Evolutionary conservation across 805 yeast species (phyloP).

Genomic region (Yarrowia osloensis): DNA sequence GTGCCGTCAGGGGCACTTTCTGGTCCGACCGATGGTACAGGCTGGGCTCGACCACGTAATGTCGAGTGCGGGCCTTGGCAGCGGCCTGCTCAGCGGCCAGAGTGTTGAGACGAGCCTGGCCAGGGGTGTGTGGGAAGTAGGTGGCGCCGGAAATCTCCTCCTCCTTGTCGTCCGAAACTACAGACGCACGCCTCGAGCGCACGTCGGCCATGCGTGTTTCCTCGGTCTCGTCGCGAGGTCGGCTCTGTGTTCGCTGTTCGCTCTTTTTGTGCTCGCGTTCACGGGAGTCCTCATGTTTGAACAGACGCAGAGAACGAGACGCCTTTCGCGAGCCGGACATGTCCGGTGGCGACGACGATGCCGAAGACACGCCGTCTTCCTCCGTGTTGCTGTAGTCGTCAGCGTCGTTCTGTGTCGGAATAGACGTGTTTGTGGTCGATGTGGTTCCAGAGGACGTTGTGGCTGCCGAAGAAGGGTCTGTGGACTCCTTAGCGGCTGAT

Average conservation of each 20-base stretch:
- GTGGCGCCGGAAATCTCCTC: conserved; percentile 41
- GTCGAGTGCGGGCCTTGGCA: conserved; percentile 32
- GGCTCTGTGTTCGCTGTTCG: conserved; percentile 8
- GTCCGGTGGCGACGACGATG: conserved; percentile 14
- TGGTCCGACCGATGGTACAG: background rate
- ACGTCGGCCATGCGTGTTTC: background rate
- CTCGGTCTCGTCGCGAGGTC: background rate
- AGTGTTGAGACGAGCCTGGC: conserved; percentile 21
- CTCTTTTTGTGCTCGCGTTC: conserved; percentile 12
- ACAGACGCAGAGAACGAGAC: conserved; percentile 45
- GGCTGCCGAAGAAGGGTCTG: conserved; percentile 16
- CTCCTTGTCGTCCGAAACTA: conserved; percentile 36
- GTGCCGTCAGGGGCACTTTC: conserved; percentile 1
- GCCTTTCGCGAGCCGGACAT: conserved; percentile 43
- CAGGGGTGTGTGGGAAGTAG: conserved; percentile 40
- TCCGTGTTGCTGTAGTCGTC: conserved; percentile 8
- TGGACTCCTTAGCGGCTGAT: background rate
- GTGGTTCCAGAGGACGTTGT: background rate
- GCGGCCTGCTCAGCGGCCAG: conserved; percentile 24
- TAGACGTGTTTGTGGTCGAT: conserved; percentile 10
- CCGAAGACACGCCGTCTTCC: background rate
- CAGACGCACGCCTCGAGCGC: background rate
- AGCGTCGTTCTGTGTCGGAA: conserved; percentile 4
- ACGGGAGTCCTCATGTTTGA: conserved; percentile 37
- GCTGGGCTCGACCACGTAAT: conserved; percentile 15